Evolutionary conservation across 768 basidiomycete genomes (phyloP), one percentile per base, ranked within the genome.

Genomic region (Sporobolomyces phaffii): DNA sequence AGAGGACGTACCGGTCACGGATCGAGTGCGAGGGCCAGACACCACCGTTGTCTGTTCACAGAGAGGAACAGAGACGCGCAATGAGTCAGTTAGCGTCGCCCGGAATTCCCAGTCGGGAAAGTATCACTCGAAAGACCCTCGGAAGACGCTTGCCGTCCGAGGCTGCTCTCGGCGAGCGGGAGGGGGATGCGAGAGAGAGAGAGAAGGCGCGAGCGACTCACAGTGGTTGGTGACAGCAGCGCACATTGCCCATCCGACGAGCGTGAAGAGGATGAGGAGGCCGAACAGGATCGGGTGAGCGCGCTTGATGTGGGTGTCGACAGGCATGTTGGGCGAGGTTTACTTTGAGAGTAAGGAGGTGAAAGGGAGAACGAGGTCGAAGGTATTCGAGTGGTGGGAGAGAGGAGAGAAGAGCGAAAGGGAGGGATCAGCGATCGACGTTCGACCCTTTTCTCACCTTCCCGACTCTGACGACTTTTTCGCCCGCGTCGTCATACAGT

Each of bases 251-350:
- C 68, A 54, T 22, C 47, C 59, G 40, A 69, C 50, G 43, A 69
- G 53, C 13, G 61, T 47, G 49, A 67, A 72, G 61, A 72, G 28
- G 58, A 56, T 47, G 29, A 72, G 54, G 31, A 69, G 47, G 36
- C 58, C 58, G 63, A 69, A 72, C 5, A 60, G 9, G 59, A 58
- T 64, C 22, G 68, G 59, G 62, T 72, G 72, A 17, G 53, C 65
- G 47, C 70, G 70, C 57, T 67, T 67, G 43, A 64, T 31, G 56
- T 64, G 63, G 26, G 54, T 57, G 41, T 64, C 63, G 63, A 64
- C 26, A 18, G 63, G 54, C 56, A 59, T 58, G 7, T 28, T 63
- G 44, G 41, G 17, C 1, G 15, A 8, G 24, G n/a, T 29, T 15
- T 34, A 29, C 2, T 17, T 22, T 26, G 58, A 52, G 52, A n/a